A percentile compares a stretch with the other conserved stretches of the same genome.
These are phyloP conservation scores for Candida succiphila DNA, from an alignment of 805 yeast genomes.

Conservation along the genomic window DNA sequence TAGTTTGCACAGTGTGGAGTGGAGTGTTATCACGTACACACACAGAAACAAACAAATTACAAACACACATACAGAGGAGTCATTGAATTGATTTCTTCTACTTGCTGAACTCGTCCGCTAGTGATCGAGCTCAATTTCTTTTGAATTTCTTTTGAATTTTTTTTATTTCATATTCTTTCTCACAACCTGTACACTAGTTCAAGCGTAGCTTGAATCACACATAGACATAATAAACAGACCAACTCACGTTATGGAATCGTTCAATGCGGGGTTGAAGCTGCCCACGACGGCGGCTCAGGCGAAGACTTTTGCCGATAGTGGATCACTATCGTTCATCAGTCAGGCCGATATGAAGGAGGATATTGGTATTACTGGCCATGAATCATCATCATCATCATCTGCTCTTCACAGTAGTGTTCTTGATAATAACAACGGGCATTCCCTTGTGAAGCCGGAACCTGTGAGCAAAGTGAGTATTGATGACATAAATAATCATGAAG, in stretches of 20 bases:
- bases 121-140: no score
- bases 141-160: no score
- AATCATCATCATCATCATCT: constrained; percentile 1
- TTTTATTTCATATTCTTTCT: no score
- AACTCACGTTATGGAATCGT: constrained; percentile 65
- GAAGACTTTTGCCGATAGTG: constrained; percentile 57
- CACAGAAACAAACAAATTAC: no score
- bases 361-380: neutral
- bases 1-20: no score
- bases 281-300: constrained; percentile 77
- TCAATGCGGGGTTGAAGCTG: constrained; percentile 38
- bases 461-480: constrained; percentile 5
- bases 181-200: no score
- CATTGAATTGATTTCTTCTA: constrained; percentile 21
- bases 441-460: no score
- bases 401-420: constrained; percentile 4
- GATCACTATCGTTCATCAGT: constrained; percentile 48
- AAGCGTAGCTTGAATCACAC: no score
- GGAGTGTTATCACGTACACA: no score
- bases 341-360: constrained; percentile 19
- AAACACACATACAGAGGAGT: constrained; percentile 15
- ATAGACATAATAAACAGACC: neutral
- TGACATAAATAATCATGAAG: constrained; percentile 12
- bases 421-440: constrained; percentile 1
- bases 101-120: no score